Evolutionary conservation across 345 rosid genomes (phyloP), one percentile per base, ranked within the genome.

Genomic region (Linum tenue): DNA sequence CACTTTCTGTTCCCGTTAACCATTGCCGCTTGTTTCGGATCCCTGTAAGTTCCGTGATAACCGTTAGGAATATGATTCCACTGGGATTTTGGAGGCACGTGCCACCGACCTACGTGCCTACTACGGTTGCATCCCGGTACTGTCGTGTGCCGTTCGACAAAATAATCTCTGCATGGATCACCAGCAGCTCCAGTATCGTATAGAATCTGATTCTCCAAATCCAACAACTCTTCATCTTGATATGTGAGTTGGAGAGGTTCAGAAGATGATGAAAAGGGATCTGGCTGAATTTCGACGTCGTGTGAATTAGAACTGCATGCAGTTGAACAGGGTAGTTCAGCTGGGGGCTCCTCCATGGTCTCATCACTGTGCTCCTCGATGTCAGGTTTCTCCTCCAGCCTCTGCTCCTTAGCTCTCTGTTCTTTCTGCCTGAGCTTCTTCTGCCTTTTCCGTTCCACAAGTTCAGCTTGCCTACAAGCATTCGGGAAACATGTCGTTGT

Each of bases 351-450:
- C 69, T 83, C 87, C 67, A 69, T 67, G 1, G 67, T 66, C 59
- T 81, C 80, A 69, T 79, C 84, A 66, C 65, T 78, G 61, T 71
- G 67, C 65, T 75, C 81, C 74, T 76, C 62, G 44, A 67, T 57
- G 55, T 78, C 69, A 63, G 68, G 72, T 55, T 80, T 64, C 67
- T 78, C 77, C 66, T 53, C 81, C 53, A 69, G 71, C 65, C 68
- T 79, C 62, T 81, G 91, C 63, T 83, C 96, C 80, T 85, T 94
- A 60, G 85, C 87, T 79, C 80, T 88, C 73, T 78, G 92, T 62
- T 86, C 92, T 73, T 85, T 94, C 78, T 85, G 96, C 82, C 96
- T 79, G 44, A 85, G 90, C 77, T 84, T 87, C 71, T 85, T 91
- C 80, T 75, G 88, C 80, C 85, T 85, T 76, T 82, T 95, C 85